Percentiles rank a stretch among this genome's conserved stretches.
Conservation (phyloP, 352 stramenopile genomes). For the Phytophthora tentaculata region DNA sequence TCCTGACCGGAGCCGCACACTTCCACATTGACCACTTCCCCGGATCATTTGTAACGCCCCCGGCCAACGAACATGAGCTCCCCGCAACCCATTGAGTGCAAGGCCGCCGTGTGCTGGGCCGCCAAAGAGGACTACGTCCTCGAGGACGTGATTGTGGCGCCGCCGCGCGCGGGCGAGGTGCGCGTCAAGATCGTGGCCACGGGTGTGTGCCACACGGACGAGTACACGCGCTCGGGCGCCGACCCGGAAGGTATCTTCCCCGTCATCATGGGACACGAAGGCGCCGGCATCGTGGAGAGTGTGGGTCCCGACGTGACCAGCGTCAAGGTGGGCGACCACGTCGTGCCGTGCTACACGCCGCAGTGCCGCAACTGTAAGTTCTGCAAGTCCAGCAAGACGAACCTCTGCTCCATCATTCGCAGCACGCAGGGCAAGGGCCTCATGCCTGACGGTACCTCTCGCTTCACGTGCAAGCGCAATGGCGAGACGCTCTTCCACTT, state of each 20-base stretch:
- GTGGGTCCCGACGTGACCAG: slow-evolving; percentile 79
- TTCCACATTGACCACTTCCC: slow-evolving; percentile 17
- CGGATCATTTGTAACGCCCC: not conserved
- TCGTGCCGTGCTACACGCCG: slow-evolving; percentile 97
- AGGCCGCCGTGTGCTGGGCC: slow-evolving; percentile 88
- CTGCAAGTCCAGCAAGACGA: slow-evolving; percentile 89
- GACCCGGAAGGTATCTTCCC: slow-evolving; percentile 87
- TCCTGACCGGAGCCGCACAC: slow-evolving; percentile 12
- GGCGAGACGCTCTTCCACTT: slow-evolving; percentile 87
- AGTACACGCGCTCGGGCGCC: slow-evolving; percentile 84
- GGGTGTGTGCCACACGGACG: slow-evolving; percentile 88
- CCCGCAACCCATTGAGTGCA: slow-evolving; percentile 85
- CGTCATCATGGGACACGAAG: slow-evolving; percentile 89
- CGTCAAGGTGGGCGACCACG: slow-evolving; percentile 89
- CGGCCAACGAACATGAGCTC: slow-evolving; percentile 49
- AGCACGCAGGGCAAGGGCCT: slow-evolving; percentile 77
- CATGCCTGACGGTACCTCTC: slow-evolving; percentile 84
- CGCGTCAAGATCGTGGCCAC: slow-evolving; percentile 87
- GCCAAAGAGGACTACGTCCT: slow-evolving; percentile 87
- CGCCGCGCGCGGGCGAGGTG: slow-evolving; percentile 74
- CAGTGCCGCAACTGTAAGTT: slow-evolving; percentile 92
- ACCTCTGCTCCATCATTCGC: slow-evolving; percentile 87
- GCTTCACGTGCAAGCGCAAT: slow-evolving; percentile 90
- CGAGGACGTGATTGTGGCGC: slow-evolving; percentile 80
- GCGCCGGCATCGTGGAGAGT: slow-evolving; percentile 85